Conservation (phyloP, 805 yeast species). For the Metschnikowia kofuensis region DNA sequence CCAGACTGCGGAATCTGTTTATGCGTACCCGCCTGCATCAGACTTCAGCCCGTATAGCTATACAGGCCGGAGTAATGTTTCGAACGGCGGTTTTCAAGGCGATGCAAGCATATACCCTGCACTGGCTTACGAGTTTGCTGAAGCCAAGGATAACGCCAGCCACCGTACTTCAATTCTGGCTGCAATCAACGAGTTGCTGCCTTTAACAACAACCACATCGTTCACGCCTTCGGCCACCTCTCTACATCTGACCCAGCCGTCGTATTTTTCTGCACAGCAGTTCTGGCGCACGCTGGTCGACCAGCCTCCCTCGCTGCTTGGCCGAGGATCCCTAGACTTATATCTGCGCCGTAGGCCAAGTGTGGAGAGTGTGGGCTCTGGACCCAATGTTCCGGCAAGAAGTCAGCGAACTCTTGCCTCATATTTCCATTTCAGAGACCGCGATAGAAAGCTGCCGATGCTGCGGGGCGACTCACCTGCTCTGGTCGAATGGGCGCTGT, state of each 20-base stretch:
- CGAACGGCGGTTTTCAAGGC: neutral
- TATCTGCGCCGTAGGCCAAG: slow-evolving; percentile 27
- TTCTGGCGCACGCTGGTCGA: slow-evolving; percentile 39
- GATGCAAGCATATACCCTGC: neutral
- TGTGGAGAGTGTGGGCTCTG: slow-evolving; percentile 29
- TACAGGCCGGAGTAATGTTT: neutral
- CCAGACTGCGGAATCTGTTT: neutral
- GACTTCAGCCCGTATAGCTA: neutral
- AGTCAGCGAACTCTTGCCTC: slow-evolving; percentile 30
- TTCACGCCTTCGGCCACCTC: slow-evolving; percentile 40
- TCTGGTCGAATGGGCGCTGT: slow-evolving; percentile 2
- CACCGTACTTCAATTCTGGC: slow-evolving; percentile 17
- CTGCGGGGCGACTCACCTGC: slow-evolving; percentile 6
- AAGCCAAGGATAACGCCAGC: slow-evolving; percentile 6
- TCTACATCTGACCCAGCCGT: slow-evolving; percentile 41
- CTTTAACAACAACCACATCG: slow-evolving; percentile 43
- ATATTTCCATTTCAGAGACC: slow-evolving; percentile 34
- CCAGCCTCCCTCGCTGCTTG: slow-evolving; percentile 27
- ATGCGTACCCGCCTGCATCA: neutral
- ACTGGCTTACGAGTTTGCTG: neutral
- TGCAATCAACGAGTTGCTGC: slow-evolving; percentile 31
- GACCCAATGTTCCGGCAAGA: slow-evolving; percentile 11
- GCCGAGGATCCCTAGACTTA: slow-evolving; percentile 34
- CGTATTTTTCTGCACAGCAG: slow-evolving; percentile 44
- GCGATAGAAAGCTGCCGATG: slow-evolving; percentile 12